A percentile compares a stretch with the other conserved stretches of the same genome.
These are phyloP conservation scores for Kalmusia sp. DNA, from an alignment of 2,329 filamentous ascomycete genomes.

Conservation along the genomic window DNA sequence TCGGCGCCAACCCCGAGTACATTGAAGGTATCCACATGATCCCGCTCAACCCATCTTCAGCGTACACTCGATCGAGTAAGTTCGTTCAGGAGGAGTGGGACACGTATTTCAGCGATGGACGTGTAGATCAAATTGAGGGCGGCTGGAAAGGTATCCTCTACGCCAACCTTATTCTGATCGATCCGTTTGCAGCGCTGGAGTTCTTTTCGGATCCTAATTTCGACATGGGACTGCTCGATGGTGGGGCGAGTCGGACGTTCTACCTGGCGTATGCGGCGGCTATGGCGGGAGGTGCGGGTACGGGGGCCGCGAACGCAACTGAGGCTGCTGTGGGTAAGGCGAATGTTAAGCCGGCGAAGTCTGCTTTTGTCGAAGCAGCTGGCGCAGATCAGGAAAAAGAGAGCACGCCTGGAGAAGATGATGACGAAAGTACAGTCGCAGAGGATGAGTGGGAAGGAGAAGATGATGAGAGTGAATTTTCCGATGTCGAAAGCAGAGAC, in stretches of 20 bases:
- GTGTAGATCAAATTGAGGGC: constrained; percentile 69
- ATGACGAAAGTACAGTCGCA: neutral
- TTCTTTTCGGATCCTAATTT: constrained; percentile 78
- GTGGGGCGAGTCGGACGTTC: constrained; percentile 68
- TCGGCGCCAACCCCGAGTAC: constrained; percentile 72
- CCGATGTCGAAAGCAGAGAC: neutral
- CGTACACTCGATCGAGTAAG: constrained; percentile 69
- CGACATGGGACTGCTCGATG: constrained; percentile 74
- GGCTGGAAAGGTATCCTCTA: constrained; percentile 89
- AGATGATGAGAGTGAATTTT: neutral
- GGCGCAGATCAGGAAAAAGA: neutral
- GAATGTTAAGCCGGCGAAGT: neutral
- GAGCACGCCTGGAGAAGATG: too few species aligned
- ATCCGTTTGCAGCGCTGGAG: constrained; percentile 72
- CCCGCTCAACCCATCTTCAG: constrained; percentile 73
- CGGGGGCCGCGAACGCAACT: neutral
- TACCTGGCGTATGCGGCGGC: constrained; percentile 47
- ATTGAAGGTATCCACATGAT: constrained; percentile 85
- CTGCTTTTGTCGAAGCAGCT: neutral
- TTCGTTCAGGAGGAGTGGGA: constrained; percentile 77
- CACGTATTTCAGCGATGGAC: constrained; percentile 75
- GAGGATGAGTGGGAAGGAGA: neutral
- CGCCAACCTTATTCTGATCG: constrained; percentile 80
- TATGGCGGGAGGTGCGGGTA: constrained; percentile 14
- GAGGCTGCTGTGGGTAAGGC: neutral